Conservation (phyloP, 2,329 filamentous ascomycete species). For the Fusarium equiseti region DNA sequence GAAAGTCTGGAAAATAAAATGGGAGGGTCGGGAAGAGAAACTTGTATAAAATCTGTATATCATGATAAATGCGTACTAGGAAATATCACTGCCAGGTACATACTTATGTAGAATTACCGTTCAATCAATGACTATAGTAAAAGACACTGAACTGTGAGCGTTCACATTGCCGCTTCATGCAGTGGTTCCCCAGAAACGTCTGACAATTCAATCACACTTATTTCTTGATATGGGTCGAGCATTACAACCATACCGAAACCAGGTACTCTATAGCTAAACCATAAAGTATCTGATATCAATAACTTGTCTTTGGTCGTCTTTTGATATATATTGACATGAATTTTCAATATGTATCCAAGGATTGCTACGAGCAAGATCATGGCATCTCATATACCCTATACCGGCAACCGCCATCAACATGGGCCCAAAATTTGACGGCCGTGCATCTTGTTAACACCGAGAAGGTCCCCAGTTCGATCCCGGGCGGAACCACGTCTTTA, state of each 20-base stretch:
- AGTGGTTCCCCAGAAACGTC: not conserved
- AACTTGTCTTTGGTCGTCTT: not conserved
- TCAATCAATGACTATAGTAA: not conserved
- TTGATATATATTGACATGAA: not conserved
- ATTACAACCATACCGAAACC: not conserved
- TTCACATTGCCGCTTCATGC: not conserved
- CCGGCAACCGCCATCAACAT: too few relatives aligned
- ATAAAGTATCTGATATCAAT: not conserved
- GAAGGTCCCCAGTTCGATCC: not conserved
- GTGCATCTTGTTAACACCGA: not conserved
- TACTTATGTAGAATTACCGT: not conserved
- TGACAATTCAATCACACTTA: not conserved
- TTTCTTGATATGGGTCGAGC: not conserved
- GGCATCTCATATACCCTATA: not conserved
- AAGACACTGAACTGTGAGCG: not conserved
- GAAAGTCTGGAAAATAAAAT: conserved; percentile 47
- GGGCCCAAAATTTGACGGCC: not conserved
- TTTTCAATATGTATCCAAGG: not conserved
- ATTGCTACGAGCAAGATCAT: not conserved
- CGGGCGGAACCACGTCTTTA: not conserved
- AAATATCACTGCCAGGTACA: not conserved
- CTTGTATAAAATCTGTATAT: conserved; percentile 43
- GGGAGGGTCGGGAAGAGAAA: not conserved
- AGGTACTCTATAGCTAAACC: too few relatives aligned
- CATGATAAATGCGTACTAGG: not conserved